Evolutionary conservation across 495 filamentous ascomycete genomes (phyloP), one percentile per base, ranked within the genome.

Genomic region (Pyrenopolyporus hunteri): DNA sequence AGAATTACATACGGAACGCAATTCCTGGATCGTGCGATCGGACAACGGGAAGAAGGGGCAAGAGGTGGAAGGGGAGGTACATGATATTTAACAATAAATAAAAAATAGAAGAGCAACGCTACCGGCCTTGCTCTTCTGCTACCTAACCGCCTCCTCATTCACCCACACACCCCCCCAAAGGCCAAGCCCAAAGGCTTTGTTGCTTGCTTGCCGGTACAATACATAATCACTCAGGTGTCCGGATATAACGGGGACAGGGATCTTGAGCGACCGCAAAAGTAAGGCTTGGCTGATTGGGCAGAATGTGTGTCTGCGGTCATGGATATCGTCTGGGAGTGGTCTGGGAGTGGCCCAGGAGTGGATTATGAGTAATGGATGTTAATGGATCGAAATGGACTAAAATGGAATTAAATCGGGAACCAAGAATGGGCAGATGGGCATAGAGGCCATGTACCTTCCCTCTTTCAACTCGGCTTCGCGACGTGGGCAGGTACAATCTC

Each of bases 211-310:
- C 2, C 2, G 9, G 25, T 46, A 44, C 22, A 11, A 31, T 58
- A 49, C 60, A 63, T 63, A 52, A 64, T 54, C 58, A 44, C 55
- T 55, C 43, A 54, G 36, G 25, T 48, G 16, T 59, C 62, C 62
- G 62, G 62, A 64, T 64, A 58, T 58, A 64, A 64, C 62, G 62
- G 62, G 55, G 62, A 51, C 62, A 64, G 62, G 62, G 62, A 55
- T 51, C 20, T 4, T 7, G 16, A 19, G 14, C 11, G 32, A 33
- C 26, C 3, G 25, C 32, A 45, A 50, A 62, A 48, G 35, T 33
- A 17, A 32, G 32, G 42, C 49, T 39, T 43, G 43, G 62, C 28
- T 59, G 36, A 64, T 64, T 64, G 62, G 57, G 26, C 16, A 53
- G 28, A 44, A 33, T 40, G n/a, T 35, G 45, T 33, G 9, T 54